These are phyloP conservation scores for Sclerotinia minor DNA, from an alignment of 2,329 filamentous ascomycete species.

Conservation along the genomic window DNA sequence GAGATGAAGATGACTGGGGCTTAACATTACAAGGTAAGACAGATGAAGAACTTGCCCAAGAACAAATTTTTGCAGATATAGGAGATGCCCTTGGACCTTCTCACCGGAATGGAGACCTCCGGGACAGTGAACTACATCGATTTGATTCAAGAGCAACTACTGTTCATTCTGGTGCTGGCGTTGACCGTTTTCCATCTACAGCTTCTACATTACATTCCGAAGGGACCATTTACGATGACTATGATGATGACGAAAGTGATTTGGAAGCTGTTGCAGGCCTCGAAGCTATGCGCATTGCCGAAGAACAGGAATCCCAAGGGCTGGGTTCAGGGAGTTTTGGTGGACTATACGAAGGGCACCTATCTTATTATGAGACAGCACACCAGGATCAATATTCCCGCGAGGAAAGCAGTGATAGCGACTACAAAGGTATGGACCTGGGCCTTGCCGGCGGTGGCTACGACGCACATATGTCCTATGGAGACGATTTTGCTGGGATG, in stretches of 20 bases:
- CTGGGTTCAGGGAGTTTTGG: constrained; percentile 57
- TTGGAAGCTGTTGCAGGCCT: constrained; percentile 83
- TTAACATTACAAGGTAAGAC: constrained; percentile 30
- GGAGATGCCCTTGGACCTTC: constrained; percentile 40
- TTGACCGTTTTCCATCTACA: constrained; percentile 53
- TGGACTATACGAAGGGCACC: constrained; percentile 42
- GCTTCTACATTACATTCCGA: constrained; percentile 48
- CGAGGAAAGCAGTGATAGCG: constrained; percentile 64
- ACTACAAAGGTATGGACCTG: constrained; percentile 71
- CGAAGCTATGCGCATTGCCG: constrained; percentile 79
- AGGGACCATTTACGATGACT: constrained; percentile 45
- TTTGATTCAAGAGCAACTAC: constrained; percentile 55
- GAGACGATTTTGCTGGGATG: constrained; percentile 45
- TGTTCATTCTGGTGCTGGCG: constrained; percentile 43
- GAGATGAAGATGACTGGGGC: constrained; percentile 38
- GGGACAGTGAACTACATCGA: constrained; percentile 52
- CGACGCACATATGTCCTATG: constrained; percentile 60
- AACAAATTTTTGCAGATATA: constrained; percentile 43
- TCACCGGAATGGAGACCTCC: constrained; percentile 48
- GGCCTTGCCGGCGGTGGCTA: constrained; percentile 74
- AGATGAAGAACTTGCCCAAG: constrained; percentile 39
- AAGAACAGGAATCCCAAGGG: constrained; percentile 70
- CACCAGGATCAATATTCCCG: constrained; percentile 38
- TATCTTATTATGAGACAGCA: constrained; percentile 44
- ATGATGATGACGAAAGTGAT: constrained; percentile 76